Percentiles rank a stretch among this genome's conserved stretches.
phyloP scores from a whole-genome alignment of 345 rosid species.

The Ceriops tagal region DNA sequence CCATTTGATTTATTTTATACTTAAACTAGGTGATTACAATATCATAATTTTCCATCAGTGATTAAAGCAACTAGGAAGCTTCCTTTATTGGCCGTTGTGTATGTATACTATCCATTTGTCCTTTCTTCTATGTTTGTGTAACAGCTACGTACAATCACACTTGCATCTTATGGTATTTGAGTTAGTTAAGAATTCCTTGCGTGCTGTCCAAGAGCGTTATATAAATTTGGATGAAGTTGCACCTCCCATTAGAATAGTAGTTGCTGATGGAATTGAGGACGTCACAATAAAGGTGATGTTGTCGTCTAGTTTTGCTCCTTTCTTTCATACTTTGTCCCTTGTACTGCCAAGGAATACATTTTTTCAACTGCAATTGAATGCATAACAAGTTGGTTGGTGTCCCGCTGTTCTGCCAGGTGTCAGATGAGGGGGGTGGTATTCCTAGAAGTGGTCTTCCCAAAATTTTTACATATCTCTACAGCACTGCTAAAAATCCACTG shows the following conservation, averaged over 20 bases:
- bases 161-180: constrained; percentile 94
- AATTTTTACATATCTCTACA: constrained; percentile 92
- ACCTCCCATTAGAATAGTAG: constrained; percentile 74
- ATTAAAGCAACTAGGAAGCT: background rate
- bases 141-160: constrained; percentile 81
- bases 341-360: background rate
- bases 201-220: constrained; percentile 78
- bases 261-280: constrained; percentile 94
- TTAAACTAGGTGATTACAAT: background rate
- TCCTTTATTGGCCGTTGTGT: background rate
- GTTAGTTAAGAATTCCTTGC: constrained; percentile 89
- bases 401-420: constrained; percentile 45
- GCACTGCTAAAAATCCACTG: constrained; percentile 81
- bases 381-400: constrained; percentile 6
- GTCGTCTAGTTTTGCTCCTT: background rate
- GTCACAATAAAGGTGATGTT: constrained; percentile 71
- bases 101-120: background rate
- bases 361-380: background rate
- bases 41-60: background rate
- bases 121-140: background rate
- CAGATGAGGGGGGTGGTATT: constrained; percentile 98
- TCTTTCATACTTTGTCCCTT: background rate
- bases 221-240: constrained; percentile 73
- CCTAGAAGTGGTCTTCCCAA: constrained; percentile 94
- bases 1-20: background rate